A percentile compares a stretch with the other conserved stretches of the same genome.
These are phyloP conservation scores for Eutrema salsugineum DNA, from an alignment of 441 rosid genomes.

Conservation along the genomic window DNA sequence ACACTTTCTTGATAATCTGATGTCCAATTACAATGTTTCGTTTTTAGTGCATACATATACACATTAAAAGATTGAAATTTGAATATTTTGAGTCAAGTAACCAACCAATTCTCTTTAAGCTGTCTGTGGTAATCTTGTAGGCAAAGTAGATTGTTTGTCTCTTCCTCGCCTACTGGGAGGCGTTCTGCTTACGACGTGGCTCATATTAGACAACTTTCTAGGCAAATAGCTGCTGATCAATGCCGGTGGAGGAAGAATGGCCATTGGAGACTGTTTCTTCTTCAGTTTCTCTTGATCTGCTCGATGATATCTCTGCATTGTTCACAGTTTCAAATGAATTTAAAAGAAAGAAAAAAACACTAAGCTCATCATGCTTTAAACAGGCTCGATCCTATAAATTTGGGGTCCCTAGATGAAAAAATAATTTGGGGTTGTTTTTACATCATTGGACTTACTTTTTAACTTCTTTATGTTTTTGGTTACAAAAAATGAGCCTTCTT, in stretches of 20 bases:
- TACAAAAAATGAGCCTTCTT: not conserved
- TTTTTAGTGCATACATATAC: not conserved
- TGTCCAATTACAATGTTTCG: not conserved
- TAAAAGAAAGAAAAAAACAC: not conserved
- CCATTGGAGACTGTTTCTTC: conserved; percentile 20
- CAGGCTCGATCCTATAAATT: not conserved
- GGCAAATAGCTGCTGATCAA: conserved; percentile 28
- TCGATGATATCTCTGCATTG: conserved; percentile 68
- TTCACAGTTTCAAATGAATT: not conserved
- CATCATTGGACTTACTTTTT: not conserved
- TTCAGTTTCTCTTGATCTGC: conserved; percentile 37
- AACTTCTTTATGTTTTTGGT: not conserved
- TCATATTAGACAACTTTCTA: conserved; percentile 27
- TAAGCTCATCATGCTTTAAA: not conserved
- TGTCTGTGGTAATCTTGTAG: conserved; percentile 29
- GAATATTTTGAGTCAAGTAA: not conserved
- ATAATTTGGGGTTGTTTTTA: not conserved
- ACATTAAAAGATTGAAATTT: not conserved
- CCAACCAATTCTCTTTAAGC: not conserved
- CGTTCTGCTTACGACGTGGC: conserved; percentile 20
- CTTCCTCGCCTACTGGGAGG: conserved; percentile 34
- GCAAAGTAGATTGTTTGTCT: conserved; percentile 39
- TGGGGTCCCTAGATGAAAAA: not conserved
- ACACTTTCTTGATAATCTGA: not conserved
- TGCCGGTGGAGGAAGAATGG: conserved; percentile 23